Evolutionary conservation across 345 rosid species (phyloP).

Genomic region (Camelina neglecta): DNA sequence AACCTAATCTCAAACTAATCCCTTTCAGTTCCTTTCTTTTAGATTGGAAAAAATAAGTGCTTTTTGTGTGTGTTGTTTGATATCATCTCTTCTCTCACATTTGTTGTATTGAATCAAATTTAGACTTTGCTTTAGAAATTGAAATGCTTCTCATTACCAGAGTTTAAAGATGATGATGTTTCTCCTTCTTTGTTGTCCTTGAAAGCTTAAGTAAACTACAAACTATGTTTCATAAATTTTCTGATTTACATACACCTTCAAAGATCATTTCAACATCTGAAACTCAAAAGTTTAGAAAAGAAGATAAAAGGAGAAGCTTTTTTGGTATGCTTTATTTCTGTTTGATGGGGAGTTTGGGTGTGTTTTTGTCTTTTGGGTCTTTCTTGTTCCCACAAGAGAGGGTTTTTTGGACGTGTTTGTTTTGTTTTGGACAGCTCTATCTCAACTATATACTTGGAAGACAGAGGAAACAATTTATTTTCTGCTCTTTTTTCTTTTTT

Average conservation of each 20-base stretch:
- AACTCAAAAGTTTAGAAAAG: background rate
- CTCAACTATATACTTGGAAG: slow-evolving; percentile 29
- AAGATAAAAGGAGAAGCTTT: background rate
- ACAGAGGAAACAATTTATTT: slow-evolving; percentile 15
- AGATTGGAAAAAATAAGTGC: background rate
- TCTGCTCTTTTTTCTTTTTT: background rate
- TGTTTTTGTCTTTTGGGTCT: slow-evolving; percentile 43
- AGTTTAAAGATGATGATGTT: slow-evolving; percentile 22
- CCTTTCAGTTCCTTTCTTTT: background rate
- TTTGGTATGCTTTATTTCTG: slow-evolving; percentile 29
- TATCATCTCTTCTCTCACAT: background rate
- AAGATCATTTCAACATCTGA: slow-evolving; percentile 17
- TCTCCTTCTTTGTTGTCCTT: slow-evolving; percentile 7
- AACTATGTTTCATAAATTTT: background rate
- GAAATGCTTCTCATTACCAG: slow-evolving; percentile 24
- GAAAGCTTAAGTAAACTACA: background rate
- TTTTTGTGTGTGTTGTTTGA: slow-evolving; percentile 8
- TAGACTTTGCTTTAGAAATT: background rate
- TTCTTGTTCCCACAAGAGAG: slow-evolving; percentile 41
- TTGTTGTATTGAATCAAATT: background rate
- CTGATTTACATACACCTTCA: background rate
- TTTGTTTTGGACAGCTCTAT: slow-evolving; percentile 36
- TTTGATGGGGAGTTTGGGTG: slow-evolving; percentile 28
- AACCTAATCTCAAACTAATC: slow-evolving; percentile 43
- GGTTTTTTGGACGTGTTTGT: slow-evolving; percentile 37